A percentile compares a stretch with the other conserved stretches of the same genome.
Evolutionary conservation across 2,329 filamentous ascomycete genomes (phyloP).

Genomic region (Lachnellula suecica): DNA sequence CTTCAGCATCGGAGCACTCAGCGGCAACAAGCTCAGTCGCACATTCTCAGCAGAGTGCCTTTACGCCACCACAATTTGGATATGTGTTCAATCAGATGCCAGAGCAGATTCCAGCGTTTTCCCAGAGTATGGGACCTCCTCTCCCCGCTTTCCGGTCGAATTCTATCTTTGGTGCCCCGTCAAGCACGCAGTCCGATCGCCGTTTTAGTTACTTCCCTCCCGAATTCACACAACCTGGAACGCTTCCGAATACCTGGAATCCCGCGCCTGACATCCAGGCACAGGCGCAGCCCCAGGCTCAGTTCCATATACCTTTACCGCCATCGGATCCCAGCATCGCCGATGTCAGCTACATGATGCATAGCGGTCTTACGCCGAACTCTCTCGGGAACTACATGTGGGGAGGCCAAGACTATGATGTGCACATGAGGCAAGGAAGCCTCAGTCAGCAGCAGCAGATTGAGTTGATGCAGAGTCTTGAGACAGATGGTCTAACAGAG

Average conservation of each 20-base stretch:
- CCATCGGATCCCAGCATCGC: constrained; percentile 18
- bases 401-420: constrained; percentile 42
- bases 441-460: constrained; percentile 79
- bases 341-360: constrained; percentile 30
- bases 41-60: constrained; percentile 41
- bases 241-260: constrained; percentile 30
- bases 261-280: constrained; percentile 11
- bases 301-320: constrained; percentile 11
- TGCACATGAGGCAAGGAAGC: constrained; percentile 58
- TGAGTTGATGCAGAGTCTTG: constrained; percentile 78
- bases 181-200: constrained; percentile 51
- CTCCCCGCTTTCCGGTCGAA: constrained; percentile 62
- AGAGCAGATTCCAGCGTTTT: constrained; percentile 39
- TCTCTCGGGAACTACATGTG: constrained; percentile 29
- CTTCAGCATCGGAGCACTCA: constrained; percentile 42
- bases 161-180: constrained; percentile 63
- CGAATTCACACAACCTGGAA: constrained; percentile 38
- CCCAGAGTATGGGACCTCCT: constrained; percentile 24
- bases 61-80: constrained; percentile 51
- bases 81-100: constrained; percentile 57
- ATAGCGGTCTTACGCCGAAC: constrained; percentile 22
- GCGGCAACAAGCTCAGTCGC: constrained; percentile 34
- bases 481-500: constrained; percentile 64
- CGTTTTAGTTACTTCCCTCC: constrained; percentile 66
- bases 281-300: constrained; percentile 11